These are phyloP conservation scores for Onygenales sp. DNA, from an alignment of 2,329 filamentous ascomycete genomes.

Conservation along the genomic window DNA sequence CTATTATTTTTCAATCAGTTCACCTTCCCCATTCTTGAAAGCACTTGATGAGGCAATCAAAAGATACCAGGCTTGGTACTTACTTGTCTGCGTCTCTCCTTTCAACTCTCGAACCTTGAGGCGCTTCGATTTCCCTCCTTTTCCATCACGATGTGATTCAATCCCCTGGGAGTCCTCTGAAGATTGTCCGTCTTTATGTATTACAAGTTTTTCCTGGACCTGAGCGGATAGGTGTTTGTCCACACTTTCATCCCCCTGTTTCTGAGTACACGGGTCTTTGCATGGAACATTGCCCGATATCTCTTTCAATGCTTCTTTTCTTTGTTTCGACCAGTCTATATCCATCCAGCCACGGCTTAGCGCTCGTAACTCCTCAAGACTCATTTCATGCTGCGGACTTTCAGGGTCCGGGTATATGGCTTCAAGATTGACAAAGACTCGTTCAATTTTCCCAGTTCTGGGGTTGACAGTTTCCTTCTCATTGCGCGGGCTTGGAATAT, in stretches of 20 bases:
- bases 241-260: constrained; percentile 11
- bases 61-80: constrained; percentile 22
- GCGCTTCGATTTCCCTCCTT: constrained; percentile 47
- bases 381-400: constrained; percentile 63
- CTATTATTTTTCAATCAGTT: constrained; percentile 36
- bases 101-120: constrained; percentile 79
- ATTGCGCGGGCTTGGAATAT: constrained; percentile 52
- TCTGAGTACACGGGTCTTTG: constrained; percentile 12
- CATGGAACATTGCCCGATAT: constrained; percentile 33
- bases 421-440: constrained; percentile 78
- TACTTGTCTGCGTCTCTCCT: constrained; percentile 81
- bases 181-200: constrained; percentile 14
- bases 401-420: constrained; percentile 72
- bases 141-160: constrained; percentile 18
- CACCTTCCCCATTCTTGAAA: neutral
- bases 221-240: constrained; percentile 21
- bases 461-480: constrained; percentile 77
- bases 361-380: constrained; percentile 87
- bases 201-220: constrained; percentile 22
- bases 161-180: constrained; percentile 10
- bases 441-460: constrained; percentile 71
- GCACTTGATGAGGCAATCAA: neutral
- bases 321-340: constrained; percentile 42
- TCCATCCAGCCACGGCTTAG: constrained; percentile 58
- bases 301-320: constrained; percentile 44